These are phyloP conservation scores for Plenodomus biglobosus DNA, from an alignment of 2,329 filamentous ascomycete genomes.

Conservation along the genomic window DNA sequence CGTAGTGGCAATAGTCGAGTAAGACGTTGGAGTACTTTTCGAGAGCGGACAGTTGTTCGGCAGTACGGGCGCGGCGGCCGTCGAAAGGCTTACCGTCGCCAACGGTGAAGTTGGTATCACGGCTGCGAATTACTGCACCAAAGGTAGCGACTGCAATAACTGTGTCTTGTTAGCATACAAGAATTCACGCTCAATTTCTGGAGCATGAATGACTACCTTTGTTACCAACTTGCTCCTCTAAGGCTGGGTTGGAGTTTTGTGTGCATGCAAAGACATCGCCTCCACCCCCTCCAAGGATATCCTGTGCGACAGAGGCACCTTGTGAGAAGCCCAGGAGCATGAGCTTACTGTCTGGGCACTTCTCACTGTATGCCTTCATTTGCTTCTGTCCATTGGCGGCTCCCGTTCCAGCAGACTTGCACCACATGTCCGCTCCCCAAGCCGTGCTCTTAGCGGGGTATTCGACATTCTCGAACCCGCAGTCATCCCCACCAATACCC, in stretches of 20 bases:
- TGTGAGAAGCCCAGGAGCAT: slow-evolving; percentile 31
- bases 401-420: slow-evolving; percentile 27
- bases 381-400: slow-evolving; percentile 27
- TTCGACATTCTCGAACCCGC: slow-evolving; percentile 30
- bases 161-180: slow-evolving; percentile 5
- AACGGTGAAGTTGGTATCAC: slow-evolving; percentile 27
- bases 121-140: slow-evolving; percentile 27
- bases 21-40: slow-evolving; percentile 46
- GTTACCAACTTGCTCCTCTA: slow-evolving; percentile 12
- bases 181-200: background rate
- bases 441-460: slow-evolving; percentile 33
- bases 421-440: slow-evolving; percentile 29
- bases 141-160: slow-evolving; percentile 32
- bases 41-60: slow-evolving; percentile 18
- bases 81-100: slow-evolving; percentile 25
- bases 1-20: slow-evolving; percentile 64
- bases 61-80: slow-evolving; percentile 23
- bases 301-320: slow-evolving; percentile 28
- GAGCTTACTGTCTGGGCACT: slow-evolving; percentile 32
- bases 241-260: slow-evolving; percentile 21
- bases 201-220: background rate
- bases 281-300: slow-evolving; percentile 35
- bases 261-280: slow-evolving; percentile 27
- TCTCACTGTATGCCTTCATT: slow-evolving; percentile 26
- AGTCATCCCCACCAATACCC: slow-evolving; percentile 14